These are phyloP conservation scores for Luffa acutangula DNA, from an alignment of 306 rosid genomes.

Conservation along the genomic window DNA sequence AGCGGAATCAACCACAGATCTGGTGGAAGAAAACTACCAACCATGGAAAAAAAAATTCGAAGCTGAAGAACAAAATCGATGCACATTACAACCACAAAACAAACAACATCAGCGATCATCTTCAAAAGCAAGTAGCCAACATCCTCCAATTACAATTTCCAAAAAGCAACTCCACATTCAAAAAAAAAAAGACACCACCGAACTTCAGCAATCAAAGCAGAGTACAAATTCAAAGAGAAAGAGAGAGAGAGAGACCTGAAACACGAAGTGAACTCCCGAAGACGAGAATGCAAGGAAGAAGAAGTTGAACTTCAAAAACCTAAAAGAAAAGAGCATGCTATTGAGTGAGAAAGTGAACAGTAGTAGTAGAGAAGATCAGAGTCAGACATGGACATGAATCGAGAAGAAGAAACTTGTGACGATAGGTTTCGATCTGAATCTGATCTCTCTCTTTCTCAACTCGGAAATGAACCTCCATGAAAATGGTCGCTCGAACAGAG, in stretches of 20 bases:
- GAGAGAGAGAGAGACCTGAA: slow-evolving; percentile 41
- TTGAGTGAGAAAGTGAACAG: slow-evolving; percentile 15
- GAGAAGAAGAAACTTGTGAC: slow-evolving; percentile 1
- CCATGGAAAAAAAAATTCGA: neutral
- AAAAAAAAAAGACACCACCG: neutral
- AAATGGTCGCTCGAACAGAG: slow-evolving; percentile 15
- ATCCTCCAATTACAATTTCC: neutral
- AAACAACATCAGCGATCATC: neutral
- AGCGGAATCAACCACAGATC: neutral
- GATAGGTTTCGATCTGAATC: slow-evolving; percentile 14
- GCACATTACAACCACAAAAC: neutral
- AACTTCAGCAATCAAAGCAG: neutral
- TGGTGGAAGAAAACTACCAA: neutral
- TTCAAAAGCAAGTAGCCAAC: neutral
- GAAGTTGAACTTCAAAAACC: slow-evolving; percentile 13
- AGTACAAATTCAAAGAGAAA: slow-evolving; percentile 8
- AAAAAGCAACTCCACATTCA: neutral
- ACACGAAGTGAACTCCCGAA: neutral
- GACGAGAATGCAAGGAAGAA: slow-evolving; percentile 15
- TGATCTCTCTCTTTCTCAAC: slow-evolving; percentile 12
- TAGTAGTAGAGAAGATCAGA: slow-evolving; percentile 12
- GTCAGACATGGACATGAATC: slow-evolving; percentile 7
- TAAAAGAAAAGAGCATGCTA: neutral
- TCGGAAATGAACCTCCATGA: slow-evolving; percentile 30
- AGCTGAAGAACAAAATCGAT: neutral